Conservation (phyloP, 768 basidiomycete genomes). For the Calvatia gigantea region DNA sequence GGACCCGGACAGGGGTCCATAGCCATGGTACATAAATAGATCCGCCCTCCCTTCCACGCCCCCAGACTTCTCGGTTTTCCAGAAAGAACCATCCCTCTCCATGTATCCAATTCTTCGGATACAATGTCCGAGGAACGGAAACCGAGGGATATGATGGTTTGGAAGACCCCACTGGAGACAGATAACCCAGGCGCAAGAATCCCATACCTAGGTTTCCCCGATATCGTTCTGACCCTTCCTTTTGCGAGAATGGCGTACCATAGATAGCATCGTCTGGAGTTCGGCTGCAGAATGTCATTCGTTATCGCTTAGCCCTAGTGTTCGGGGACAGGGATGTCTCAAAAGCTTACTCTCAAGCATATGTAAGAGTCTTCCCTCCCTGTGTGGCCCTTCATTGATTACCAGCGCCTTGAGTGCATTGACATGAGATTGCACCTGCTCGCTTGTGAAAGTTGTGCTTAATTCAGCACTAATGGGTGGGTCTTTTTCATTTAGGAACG, state of each 20-base stretch:
- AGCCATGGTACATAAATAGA: no score
- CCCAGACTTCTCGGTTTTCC: no score
- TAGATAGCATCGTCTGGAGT: slow-evolving; percentile 2
- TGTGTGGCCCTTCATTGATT: not conserved
- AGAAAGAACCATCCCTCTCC: no score
- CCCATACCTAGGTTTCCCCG: not conserved
- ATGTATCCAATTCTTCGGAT: no score
- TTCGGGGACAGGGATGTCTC: not conserved
- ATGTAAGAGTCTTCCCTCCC: not conserved
- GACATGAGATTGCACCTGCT: not conserved
- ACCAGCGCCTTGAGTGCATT: not conserved
- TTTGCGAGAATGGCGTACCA: not conserved
- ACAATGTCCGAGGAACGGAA: no score
- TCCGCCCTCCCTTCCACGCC: no score
- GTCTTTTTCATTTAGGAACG: no score
- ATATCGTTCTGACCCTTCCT: not conserved
- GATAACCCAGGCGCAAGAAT: not conserved
- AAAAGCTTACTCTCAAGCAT: slow-evolving; percentile 1
- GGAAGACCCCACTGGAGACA: no score
- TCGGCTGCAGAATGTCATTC: not conserved
- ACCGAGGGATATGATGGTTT: not conserved
- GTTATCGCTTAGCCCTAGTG: not conserved
- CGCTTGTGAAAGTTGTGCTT: not conserved
- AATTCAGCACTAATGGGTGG: not conserved
- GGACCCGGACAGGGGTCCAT: no score